Percentiles rank a stretch among this genome's conserved stretches.
These are phyloP conservation scores for Passalora sequoiae DNA, from an alignment of 2,329 filamentous ascomycete species.

Conservation along the genomic window DNA sequence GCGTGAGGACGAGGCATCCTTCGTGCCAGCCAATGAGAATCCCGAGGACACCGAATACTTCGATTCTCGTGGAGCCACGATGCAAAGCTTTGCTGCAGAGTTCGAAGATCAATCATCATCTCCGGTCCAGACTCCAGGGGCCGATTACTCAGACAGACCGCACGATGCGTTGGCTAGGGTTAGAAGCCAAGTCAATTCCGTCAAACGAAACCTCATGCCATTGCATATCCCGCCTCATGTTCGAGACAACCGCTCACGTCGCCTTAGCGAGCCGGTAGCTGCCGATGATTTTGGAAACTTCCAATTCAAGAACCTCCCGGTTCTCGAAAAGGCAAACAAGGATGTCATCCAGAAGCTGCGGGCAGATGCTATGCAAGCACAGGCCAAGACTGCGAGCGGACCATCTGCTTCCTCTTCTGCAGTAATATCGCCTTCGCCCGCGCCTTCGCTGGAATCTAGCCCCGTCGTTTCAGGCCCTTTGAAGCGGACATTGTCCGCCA, in stretches of 20 bases:
- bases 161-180: constrained; percentile 92
- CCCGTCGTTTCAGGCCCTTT: constrained; percentile 74
- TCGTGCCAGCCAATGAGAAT: constrained; percentile 86
- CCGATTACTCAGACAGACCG: constrained; percentile 80
- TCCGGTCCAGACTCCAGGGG: constrained; percentile 61
- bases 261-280: constrained; percentile 82
- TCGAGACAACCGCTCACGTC: constrained; percentile 77
- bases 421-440: constrained; percentile 54
- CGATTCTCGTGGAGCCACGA: constrained; percentile 80
- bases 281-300: constrained; percentile 95
- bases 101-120: constrained; percentile 84
- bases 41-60: constrained; percentile 98
- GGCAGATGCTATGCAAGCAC: constrained; percentile 76
- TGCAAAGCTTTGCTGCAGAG: constrained; percentile 89
- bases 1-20: constrained; percentile 92
- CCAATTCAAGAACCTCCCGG: constrained; percentile 93
- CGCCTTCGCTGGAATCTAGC: constrained; percentile 73
- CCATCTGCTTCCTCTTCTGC: constrained; percentile 35
- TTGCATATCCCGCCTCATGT: constrained; percentile 95
- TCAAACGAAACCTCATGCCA: constrained; percentile 89
- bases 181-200: constrained; percentile 73
- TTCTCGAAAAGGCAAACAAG: constrained; percentile 96
- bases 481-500: constrained; percentile 77
- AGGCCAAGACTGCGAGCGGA: constrained; percentile 46
- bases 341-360: constrained; percentile 95